Percentiles rank a stretch among this genome's conserved stretches.
These are phyloP conservation scores for Penicillium malachiteum DNA, from an alignment of 495 filamentous ascomycete species.

Conservation along the genomic window DNA sequence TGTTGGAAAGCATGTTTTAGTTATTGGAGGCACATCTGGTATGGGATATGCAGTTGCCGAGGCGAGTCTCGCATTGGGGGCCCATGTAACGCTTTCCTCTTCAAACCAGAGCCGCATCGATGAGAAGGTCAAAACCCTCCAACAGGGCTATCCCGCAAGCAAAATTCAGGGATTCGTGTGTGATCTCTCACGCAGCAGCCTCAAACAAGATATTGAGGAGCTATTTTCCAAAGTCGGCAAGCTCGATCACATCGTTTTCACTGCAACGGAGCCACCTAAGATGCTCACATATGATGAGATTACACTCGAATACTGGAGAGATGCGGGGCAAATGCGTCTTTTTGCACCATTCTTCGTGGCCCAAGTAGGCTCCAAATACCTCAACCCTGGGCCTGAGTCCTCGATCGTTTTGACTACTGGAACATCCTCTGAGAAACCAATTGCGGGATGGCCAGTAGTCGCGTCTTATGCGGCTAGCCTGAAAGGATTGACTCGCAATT, in stretches of 20 bases:
- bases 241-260: slow-evolving; percentile 60
- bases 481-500: slow-evolving; percentile 42
- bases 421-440: slow-evolving; percentile 46
- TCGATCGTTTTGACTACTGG: slow-evolving; percentile 56
- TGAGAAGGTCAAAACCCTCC: slow-evolving; percentile 37
- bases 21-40: slow-evolving; percentile 53
- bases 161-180: slow-evolving; percentile 14
- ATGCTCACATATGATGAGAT: background rate
- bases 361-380: background rate
- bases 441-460: slow-evolving; percentile 46
- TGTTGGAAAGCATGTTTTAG: slow-evolving; percentile 31
- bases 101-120: slow-evolving; percentile 44
- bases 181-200: slow-evolving; percentile 49
- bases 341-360: background rate
- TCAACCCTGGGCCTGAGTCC: slow-evolving; percentile 18
- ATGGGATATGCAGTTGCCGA: slow-evolving; percentile 57
- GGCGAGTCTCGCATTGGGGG: slow-evolving; percentile 43
- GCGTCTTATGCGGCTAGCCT: slow-evolving; percentile 46
- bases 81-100: slow-evolving; percentile 52
- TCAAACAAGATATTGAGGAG: slow-evolving; percentile 44
- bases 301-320: background rate
- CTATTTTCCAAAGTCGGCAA: slow-evolving; percentile 16
- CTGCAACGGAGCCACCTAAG: slow-evolving; percentile 46
- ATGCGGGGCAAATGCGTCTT: background rate
- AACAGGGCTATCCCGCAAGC: slow-evolving; percentile 27